Evolutionary conservation across 2,329 filamentous ascomycete species (phyloP).

Genomic region (Phoma sp.): DNA sequence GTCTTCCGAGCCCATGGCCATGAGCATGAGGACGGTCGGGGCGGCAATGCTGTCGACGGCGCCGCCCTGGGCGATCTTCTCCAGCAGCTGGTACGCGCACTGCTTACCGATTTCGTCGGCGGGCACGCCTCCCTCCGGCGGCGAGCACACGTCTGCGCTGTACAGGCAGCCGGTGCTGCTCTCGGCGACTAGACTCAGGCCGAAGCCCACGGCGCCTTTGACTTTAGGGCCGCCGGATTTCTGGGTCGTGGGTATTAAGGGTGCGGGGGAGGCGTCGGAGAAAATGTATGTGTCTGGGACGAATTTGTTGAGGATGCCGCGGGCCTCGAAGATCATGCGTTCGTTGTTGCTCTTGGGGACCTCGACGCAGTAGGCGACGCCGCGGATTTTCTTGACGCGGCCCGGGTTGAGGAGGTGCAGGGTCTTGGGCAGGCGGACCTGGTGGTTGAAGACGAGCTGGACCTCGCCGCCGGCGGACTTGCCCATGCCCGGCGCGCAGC

Average conservation of each 20-base stretch:
- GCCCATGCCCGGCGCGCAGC: conserved; percentile 71
- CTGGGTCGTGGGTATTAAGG: conserved; percentile 70
- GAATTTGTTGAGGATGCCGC: conserved; percentile 82
- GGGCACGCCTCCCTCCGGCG: conserved; percentile 78
- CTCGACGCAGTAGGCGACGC: conserved; percentile 91
- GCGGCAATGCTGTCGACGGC: conserved; percentile 77
- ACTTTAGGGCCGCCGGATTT: conserved; percentile 61
- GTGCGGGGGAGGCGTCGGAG: conserved; percentile 67
- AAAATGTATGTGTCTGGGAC: conserved; percentile 90
- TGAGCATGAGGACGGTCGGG: conserved; percentile 79
- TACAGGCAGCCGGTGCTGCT: conserved; percentile 86
- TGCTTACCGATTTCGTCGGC: conserved; percentile 89
- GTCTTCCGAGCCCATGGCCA: conserved; percentile 98
- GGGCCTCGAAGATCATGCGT: conserved; percentile 89
- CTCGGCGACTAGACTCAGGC: conserved; percentile 88
- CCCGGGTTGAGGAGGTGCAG: conserved; percentile 86
- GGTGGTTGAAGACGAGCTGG: conserved; percentile 91
- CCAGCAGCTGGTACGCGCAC: conserved; percentile 87
- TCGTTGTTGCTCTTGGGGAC: conserved; percentile 93
- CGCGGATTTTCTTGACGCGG: conserved; percentile 83
- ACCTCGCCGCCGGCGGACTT: conserved; percentile 87
- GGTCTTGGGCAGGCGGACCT: conserved; percentile 92
- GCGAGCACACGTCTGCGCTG: conserved; percentile 79
- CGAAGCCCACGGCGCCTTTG: conserved; percentile 85
- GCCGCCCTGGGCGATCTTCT: conserved; percentile 80